Evolutionary conservation across 495 filamentous ascomycete species (phyloP).

Genomic region (Wilcoxina mikolae): DNA sequence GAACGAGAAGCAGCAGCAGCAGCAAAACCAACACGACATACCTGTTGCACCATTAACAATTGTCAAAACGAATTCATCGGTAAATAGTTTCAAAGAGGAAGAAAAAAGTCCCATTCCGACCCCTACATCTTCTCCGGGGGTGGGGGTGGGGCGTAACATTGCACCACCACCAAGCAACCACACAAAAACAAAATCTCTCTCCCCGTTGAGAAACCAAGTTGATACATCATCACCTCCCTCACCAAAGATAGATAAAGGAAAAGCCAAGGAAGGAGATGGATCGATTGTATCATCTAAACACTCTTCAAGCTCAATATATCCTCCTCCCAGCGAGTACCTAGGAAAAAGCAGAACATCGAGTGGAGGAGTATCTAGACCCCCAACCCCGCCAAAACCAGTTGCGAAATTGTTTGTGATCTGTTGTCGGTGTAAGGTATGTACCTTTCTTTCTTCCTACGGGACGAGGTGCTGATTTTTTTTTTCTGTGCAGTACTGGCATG

Average conservation of each 20-base stretch:
- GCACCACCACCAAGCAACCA: background rate
- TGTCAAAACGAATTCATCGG: background rate
- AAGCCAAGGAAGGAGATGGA: constrained; percentile 8
- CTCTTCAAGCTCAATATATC: background rate
- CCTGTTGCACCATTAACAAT: background rate
- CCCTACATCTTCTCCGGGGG: too few species aligned
- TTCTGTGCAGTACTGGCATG: constrained; percentile 50
- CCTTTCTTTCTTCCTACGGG: background rate
- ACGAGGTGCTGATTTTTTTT: background rate
- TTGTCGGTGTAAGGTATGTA: constrained; percentile 47
- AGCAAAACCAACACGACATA: background rate
- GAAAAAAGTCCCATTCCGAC: too few species aligned
- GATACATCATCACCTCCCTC: constrained; percentile 5
- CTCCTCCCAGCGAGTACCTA: constrained; percentile 10
- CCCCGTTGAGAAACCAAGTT: constrained; percentile 22
- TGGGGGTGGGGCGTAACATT: too few species aligned
- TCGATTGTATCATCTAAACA: background rate
- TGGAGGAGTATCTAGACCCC: constrained; percentile 5
- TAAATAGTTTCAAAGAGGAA: background rate
- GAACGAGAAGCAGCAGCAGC: background rate
- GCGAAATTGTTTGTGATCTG: constrained; percentile 70
- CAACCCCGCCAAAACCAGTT: constrained; percentile 36
- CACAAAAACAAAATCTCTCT: constrained; percentile 21
- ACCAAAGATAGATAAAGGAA: background rate
- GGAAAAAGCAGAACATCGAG: background rate